Evolutionary conservation across 1,284 basidiomycete genomes (phyloP), one percentile per base, ranked within the genome.

Genomic region (Anthracocystis walkeri): DNA sequence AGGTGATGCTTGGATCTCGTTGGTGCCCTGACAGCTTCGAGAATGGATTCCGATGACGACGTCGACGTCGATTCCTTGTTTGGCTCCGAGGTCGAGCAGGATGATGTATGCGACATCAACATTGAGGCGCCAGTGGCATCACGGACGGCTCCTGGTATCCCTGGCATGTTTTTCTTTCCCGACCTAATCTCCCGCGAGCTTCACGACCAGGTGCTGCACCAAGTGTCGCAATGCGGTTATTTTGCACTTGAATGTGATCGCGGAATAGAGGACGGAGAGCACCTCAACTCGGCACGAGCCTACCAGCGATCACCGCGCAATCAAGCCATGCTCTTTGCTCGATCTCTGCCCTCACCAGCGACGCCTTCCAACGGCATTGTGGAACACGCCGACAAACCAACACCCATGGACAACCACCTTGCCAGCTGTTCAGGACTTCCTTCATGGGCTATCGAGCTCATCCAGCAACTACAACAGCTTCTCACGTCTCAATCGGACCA

Each of bases 321-420:
- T 23, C 75, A 77, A 53, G 75, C 60, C 6, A 77, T 77, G 75
- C 59, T 77, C 14, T 77, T 77, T 41, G 71, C 73, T 20, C 52
- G 75, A 11, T 65, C 64, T 1, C 16, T 59, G 3, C 46, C 52
- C 35, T 46, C 56, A 0, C 20, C 42, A 5, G 4, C 7, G 16
- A 31, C n/a, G 35, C 14, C 21, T 14, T 5, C 14, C 8, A 18
- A 8, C 12, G 33, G 20, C 50, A 38, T 12, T 16, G 21, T 20
- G 33, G 18, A 8, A 27, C 23, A 29, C 7, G 7, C 18, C 46
- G n/a, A 8, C 46, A 10, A 21, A 7, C 25, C 46, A 18, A 40
- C 35, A 10, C 7, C 35, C 21, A 23, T 16, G n/a, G n/a, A 18
- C 8, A 42, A 7, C 42, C 3, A 44, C 14, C 50, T 18, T 7